These are phyloP conservation scores for Tetraselmis striata DNA, from an alignment of 139 green algal species.

Conservation along the genomic window DNA sequence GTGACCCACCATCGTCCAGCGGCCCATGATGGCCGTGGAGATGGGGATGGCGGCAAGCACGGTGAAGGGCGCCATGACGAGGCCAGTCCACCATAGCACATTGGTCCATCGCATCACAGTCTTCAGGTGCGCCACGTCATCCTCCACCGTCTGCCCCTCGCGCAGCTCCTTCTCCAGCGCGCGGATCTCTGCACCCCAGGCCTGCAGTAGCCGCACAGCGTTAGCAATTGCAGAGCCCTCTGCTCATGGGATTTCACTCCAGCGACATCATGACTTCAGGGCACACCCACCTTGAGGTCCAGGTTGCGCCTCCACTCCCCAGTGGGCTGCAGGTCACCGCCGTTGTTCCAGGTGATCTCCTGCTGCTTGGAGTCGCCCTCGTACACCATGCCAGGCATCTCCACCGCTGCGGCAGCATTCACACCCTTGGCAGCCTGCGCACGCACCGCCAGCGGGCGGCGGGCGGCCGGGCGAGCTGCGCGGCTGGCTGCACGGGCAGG, in stretches of 20 bases:
- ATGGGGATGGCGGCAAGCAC: conserved; percentile 19
- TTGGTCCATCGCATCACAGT: conserved; percentile 18
- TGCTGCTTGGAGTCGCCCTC: not conserved
- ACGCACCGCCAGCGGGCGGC: not conserved
- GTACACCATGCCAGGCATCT: not conserved
- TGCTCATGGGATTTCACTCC: too few relatives aligned
- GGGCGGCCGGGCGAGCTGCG: too few relatives aligned
- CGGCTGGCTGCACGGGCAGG: not conserved
- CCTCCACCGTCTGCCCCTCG: conserved; percentile 10
- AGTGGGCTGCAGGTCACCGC: conserved; percentile 10
- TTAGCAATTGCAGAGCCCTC: too few relatives aligned
- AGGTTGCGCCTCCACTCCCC: conserved; percentile 21
- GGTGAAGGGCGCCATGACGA: conserved; percentile 5
- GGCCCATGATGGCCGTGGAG: conserved; percentile 18
- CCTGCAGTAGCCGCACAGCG: not conserved
- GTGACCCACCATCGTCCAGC: conserved; percentile 32
- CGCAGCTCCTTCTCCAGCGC: conserved; percentile 23
- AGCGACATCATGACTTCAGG: too few relatives aligned
- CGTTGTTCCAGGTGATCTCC: not conserved
- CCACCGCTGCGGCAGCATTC: not conserved
- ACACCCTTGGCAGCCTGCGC: not conserved
- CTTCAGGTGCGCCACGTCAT: conserved; percentile 24
- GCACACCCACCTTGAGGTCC: conserved; percentile 18
- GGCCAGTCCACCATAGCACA: conserved; percentile 15
- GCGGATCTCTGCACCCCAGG: conserved; percentile 11